Conservation (phyloP, 805 yeast genomes). For the Kodamaea hsintzibuensis region DNA sequence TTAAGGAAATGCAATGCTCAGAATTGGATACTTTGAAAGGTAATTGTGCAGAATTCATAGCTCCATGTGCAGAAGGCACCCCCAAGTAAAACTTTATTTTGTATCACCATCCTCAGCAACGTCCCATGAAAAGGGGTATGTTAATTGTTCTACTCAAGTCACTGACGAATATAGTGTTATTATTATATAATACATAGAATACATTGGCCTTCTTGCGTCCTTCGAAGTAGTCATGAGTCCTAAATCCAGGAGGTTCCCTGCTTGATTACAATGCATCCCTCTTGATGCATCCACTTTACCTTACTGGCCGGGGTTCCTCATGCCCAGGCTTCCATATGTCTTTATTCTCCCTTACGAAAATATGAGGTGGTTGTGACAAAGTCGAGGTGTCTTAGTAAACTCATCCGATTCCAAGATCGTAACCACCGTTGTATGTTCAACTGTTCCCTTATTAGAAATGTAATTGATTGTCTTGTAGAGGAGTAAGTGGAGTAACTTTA, state of each 20-base stretch:
- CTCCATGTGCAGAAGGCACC: not conserved
- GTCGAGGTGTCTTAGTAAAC: not conserved
- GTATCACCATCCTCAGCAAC: not conserved
- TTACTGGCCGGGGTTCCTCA: no score
- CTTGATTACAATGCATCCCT: no score
- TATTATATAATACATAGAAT: not conserved
- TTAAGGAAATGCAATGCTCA: not conserved
- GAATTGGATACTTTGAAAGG: not conserved
- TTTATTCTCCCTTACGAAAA: no score
- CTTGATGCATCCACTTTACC: no score
- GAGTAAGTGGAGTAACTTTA: no score
- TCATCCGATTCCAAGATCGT: not conserved
- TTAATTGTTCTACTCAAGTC: not conserved
- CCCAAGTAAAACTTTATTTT: not conserved
- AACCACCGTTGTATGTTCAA: not conserved
- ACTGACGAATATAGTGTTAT: not conserved
- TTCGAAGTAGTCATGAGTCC: no score
- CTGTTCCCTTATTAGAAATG: not conserved
- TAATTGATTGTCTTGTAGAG: no score
- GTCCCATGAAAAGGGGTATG: not conserved
- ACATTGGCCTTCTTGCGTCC: not conserved
- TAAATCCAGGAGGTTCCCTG: no score
- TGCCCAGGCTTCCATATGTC: no score
- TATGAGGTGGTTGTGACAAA: not conserved
- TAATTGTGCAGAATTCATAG: not conserved